Evolutionary conservation across 495 filamentous ascomycete genomes (phyloP).

Genomic region (Penicillium mononematosum): DNA sequence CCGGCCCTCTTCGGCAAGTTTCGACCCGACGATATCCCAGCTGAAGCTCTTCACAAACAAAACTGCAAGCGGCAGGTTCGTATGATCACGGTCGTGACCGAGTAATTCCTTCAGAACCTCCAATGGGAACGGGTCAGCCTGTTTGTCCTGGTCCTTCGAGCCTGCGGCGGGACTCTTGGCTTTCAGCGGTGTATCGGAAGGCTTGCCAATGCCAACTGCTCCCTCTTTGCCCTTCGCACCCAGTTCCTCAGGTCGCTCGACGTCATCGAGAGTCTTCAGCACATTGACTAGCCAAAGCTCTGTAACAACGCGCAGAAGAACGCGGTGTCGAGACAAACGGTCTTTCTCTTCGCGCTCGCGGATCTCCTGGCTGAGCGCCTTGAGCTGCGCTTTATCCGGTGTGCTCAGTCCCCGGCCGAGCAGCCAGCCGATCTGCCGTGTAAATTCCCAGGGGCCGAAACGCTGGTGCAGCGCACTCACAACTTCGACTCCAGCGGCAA

Average conservation of each 20-base stretch:
- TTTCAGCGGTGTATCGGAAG: slow-evolving; percentile 55
- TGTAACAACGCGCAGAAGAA: slow-evolving; percentile 84
- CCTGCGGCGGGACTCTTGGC: slow-evolving; percentile 29
- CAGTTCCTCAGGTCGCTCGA: slow-evolving; percentile 78
- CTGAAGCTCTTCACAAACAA: slow-evolving; percentile 94
- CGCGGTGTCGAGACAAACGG: slow-evolving; percentile 77
- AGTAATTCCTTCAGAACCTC: slow-evolving; percentile 96
- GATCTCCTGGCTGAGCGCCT: slow-evolving; percentile 72
- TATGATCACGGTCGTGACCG: slow-evolving; percentile 87
- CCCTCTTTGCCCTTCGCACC: slow-evolving; percentile 65
- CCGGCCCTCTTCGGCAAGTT: slow-evolving; percentile 66
- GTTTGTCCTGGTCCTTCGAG: slow-evolving; percentile 41
- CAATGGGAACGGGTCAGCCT: slow-evolving; percentile 82
- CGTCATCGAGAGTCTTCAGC: slow-evolving; percentile 85
- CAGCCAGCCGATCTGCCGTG: slow-evolving; percentile 86
- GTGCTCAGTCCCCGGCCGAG: slow-evolving; percentile 90
- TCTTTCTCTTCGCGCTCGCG: slow-evolving; percentile 97
- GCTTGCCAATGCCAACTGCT: slow-evolving; percentile 41
- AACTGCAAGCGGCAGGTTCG: slow-evolving; percentile 86
- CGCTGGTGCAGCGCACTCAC: slow-evolving; percentile 93
- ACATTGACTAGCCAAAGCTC: slow-evolving; percentile 95
- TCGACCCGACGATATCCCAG: slow-evolving; percentile 91
- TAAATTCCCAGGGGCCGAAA: slow-evolving; percentile 89
- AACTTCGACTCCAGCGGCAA: slow-evolving; percentile 87
- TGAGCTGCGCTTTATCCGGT: slow-evolving; percentile 83